A percentile compares a stretch with the other conserved stretches of the same genome.
These are phyloP conservation scores for Podosphaera xanthii DNA, from an alignment of 2,329 filamentous ascomycete genomes.

Conservation along the genomic window DNA sequence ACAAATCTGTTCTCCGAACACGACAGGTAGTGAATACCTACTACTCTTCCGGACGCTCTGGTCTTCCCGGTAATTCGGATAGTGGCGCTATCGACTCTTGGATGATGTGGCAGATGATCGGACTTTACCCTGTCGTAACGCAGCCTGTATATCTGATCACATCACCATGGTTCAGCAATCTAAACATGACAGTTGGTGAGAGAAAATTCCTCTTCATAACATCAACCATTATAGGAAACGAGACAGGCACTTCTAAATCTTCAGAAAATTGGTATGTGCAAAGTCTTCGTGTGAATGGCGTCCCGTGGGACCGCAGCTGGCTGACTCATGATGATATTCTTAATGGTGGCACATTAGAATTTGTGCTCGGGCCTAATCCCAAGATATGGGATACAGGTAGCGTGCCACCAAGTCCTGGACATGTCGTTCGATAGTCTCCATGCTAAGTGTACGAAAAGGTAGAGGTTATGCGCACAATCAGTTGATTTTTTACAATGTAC, in stretches of 20 bases:
- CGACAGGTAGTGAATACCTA: constrained; percentile 33
- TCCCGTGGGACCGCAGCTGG: constrained; percentile 22
- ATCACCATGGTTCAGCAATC: constrained; percentile 36
- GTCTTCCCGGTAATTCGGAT: constrained; percentile 42
- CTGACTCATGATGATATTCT: constrained; percentile 38
- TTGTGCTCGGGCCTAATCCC: constrained; percentile 30
- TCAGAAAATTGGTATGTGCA: constrained; percentile 31
- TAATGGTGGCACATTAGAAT: constrained; percentile 37
- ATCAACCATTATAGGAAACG: constrained; percentile 13
- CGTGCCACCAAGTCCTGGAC: constrained; percentile 31
- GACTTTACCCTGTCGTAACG: constrained; percentile 42
- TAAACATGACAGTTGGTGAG: constrained; percentile 23
- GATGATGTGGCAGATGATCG: constrained; percentile 45
- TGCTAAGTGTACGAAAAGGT: no score
- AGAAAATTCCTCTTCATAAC: constrained; percentile 31
- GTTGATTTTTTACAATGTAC: not conserved
- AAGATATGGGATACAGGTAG: constrained; percentile 25
- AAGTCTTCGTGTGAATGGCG: constrained; percentile 38
- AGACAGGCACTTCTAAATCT: not conserved
- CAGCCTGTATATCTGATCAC: constrained; percentile 44
- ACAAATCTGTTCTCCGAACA: constrained; percentile 32
- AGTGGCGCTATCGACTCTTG: constrained; percentile 51
- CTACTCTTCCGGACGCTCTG: constrained; percentile 28
- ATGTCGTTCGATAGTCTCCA: not conserved
- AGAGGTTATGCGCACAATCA: not conserved